Conservation (phyloP, 2,329 filamentous ascomycete species). For the Colletotrichum lentis region DNA sequence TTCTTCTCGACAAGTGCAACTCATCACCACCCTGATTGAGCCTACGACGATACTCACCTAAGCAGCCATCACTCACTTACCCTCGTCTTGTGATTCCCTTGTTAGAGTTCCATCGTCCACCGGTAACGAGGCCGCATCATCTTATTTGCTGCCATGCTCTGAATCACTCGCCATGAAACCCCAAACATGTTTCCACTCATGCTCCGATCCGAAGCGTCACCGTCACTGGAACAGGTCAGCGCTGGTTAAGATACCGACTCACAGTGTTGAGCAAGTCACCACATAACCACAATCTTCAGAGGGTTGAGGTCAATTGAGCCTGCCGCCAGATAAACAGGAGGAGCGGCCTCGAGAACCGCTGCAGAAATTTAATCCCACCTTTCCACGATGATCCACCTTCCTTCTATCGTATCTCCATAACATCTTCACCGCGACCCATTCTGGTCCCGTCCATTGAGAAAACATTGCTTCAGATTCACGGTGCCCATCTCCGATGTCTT, state of each 20-base stretch:
- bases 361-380: background rate
- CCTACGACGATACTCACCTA: no score
- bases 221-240: background rate
- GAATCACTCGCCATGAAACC: background rate
- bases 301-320: no score
- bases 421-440: background rate
- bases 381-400: background rate
- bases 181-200: background rate
- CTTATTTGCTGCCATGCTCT: background rate
- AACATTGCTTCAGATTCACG: background rate
- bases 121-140: background rate
- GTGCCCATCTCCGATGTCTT: background rate
- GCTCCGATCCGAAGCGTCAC: background rate
- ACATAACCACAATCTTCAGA: background rate
- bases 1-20: no score
- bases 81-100: background rate
- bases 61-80: background rate
- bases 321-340: background rate
- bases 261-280: background rate
- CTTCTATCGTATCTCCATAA: constrained; percentile 3
- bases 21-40: background rate
- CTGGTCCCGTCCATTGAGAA: background rate
- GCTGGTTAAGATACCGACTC: background rate
- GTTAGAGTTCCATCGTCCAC: background rate
- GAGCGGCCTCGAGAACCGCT: background rate